Conservation (phyloP, 2,329 filamentous ascomycete genomes). For the Alternaria sp. region DNA sequence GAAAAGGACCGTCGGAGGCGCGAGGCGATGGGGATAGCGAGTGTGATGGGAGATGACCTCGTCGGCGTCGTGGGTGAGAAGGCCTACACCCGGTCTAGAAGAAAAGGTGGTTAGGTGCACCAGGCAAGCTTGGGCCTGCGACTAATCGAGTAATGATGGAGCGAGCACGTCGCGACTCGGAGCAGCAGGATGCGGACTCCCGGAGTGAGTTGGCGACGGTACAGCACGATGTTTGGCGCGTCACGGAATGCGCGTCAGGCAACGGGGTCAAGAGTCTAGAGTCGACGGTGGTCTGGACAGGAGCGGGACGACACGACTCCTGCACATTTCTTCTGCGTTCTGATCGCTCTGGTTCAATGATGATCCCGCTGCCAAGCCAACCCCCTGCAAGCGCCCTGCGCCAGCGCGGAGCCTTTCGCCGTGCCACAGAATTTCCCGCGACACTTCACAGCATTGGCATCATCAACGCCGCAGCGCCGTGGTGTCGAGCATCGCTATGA, state of each 20-base stretch:
- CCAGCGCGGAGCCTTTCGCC: slow-evolving; percentile 3
- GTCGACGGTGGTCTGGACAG: not conserved
- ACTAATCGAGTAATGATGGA: slow-evolving; percentile 32
- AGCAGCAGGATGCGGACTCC: slow-evolving; percentile 8
- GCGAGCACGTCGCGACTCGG: slow-evolving; percentile 18
- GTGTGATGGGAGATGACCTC: slow-evolving; percentile 15
- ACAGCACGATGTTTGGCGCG: not conserved
- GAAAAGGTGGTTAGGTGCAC: slow-evolving; percentile 32
- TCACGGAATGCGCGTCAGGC: not conserved
- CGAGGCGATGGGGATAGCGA: slow-evolving; percentile 17
- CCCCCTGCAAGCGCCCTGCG: slow-evolving; percentile 13
- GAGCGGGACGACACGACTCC: slow-evolving; percentile 11
- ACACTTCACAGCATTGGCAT: slow-evolving; percentile 9
- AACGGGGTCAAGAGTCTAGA: not conserved
- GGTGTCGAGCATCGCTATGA: slow-evolving; percentile 60
- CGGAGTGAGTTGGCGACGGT: not conserved
- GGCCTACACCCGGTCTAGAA: slow-evolving; percentile 18
- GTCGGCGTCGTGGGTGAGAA: slow-evolving; percentile 20
- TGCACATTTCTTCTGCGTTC: slow-evolving; percentile 17
- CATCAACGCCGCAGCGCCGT: slow-evolving; percentile 34
- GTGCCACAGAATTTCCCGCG: slow-evolving; percentile 24
- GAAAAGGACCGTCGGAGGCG: slow-evolving; percentile 11
- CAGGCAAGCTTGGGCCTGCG: slow-evolving; percentile 30
- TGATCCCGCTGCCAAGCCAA: slow-evolving; percentile 20
- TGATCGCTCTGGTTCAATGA: slow-evolving; percentile 17